phyloP scores from a whole-genome alignment of 2,329 filamentous ascomycete genomes.

The Decorospora gaudefroyi region DNA sequence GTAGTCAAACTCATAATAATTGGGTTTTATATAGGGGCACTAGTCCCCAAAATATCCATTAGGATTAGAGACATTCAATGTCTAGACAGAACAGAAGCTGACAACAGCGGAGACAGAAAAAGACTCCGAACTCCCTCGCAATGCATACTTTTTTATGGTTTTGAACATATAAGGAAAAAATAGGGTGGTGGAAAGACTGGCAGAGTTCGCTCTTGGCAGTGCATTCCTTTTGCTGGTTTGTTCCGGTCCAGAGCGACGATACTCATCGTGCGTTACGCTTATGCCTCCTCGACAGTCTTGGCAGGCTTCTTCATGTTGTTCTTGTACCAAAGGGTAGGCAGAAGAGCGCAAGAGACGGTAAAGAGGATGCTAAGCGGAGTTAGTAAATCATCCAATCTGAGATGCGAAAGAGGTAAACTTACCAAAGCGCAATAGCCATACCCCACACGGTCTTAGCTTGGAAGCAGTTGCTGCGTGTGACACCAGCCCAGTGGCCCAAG shows the following conservation, averaged over 20 bases:
- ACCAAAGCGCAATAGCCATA: conserved; percentile 76
- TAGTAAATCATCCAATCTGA: conserved; percentile 5
- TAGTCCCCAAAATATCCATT: conserved; percentile 15
- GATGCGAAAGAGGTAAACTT: conserved; percentile 34
- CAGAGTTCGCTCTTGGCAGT: conserved; percentile 26
- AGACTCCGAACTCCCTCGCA: conserved; percentile 28
- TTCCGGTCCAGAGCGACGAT: neutral
- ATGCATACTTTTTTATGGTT: conserved; percentile 24
- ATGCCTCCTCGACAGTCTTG: conserved; percentile 44
- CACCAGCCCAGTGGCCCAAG: conserved; percentile 62
- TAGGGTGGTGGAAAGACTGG: conserved; percentile 7
- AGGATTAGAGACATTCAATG: conserved; percentile 46
- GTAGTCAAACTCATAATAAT: neutral
- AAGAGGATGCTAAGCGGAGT: conserved; percentile 50
- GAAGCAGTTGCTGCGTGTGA: conserved; percentile 67
- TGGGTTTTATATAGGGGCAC: conserved; percentile 1
- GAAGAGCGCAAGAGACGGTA: conserved; percentile 51
- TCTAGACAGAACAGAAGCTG: conserved; percentile 26
- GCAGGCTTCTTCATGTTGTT: conserved; percentile 50
- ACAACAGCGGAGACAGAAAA: conserved; percentile 16
- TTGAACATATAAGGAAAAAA: conserved; percentile 9
- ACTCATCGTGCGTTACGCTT: neutral
- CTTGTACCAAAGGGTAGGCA: conserved; percentile 57
- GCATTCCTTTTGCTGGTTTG: conserved; percentile 19
- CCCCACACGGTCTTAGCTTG: conserved; percentile 90